These are phyloP conservation scores for Camelina neglecta DNA, from an alignment of 345 rosid species.

Conservation along the genomic window DNA sequence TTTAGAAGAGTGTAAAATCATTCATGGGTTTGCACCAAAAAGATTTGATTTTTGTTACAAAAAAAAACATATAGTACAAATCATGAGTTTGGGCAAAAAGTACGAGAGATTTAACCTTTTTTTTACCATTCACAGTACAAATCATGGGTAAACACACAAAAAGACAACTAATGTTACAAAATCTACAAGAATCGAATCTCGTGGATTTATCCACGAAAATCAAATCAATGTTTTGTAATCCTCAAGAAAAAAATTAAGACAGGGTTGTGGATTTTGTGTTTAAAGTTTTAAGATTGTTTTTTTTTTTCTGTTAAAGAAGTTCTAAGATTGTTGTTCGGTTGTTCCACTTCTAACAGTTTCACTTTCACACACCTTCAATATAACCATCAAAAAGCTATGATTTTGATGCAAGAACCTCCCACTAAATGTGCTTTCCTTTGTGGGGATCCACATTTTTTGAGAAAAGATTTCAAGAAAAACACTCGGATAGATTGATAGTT, in stretches of 20 bases:
- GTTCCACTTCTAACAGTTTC: conserved; percentile 22
- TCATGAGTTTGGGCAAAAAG: conserved; percentile 39
- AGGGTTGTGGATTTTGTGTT: conserved; percentile 21
- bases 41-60: background rate
- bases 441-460: conserved; percentile 41
- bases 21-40: conserved; percentile 25
- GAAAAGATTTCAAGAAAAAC: conserved; percentile 11
- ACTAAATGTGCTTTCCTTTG: conserved; percentile 31
- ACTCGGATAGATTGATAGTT: conserved; percentile 1
- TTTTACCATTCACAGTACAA: conserved; percentile 43
- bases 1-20: conserved; percentile 29
- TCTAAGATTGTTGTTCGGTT: conserved; percentile 24
- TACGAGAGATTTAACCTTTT: conserved; percentile 17
- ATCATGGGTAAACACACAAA: conserved; percentile 39
- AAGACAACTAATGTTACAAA: conserved; percentile 25
- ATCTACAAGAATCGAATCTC: conserved; percentile 36
- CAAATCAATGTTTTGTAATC: conserved; percentile 26
- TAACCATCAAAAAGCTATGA: conserved; percentile 37
- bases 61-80: conserved; percentile 34
- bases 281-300: conserved; percentile 32
- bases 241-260: background rate
- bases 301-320: background rate
- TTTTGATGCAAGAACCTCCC: conserved; percentile 48
- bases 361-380: conserved; percentile 21
- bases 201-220: conserved; percentile 19